Evolutionary conservation across 2,329 filamentous ascomycete genomes (phyloP).

Genomic region (Stachybotrys chartarum): DNA sequence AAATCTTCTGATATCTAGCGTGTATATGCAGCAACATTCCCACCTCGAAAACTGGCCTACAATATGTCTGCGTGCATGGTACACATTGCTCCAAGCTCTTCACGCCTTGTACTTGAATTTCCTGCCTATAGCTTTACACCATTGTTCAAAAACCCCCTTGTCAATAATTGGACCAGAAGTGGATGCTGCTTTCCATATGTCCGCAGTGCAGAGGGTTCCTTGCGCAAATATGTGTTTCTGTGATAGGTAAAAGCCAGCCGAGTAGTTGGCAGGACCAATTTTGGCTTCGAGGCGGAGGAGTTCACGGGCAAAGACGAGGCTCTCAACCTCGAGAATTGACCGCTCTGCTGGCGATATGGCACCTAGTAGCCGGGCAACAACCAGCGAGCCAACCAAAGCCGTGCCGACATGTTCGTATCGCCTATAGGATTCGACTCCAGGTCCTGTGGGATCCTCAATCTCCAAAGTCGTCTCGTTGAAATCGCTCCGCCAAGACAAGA

Average conservation of each 20-base stretch:
- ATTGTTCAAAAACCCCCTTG: not conserved
- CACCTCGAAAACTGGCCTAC: no score
- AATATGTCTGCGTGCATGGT: no score
- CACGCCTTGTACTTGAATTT: no score
- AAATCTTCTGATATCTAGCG: no score
- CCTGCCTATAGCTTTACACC: not conserved
- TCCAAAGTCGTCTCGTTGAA: not conserved
- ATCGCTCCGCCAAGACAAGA: not conserved
- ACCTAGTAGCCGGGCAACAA: not conserved
- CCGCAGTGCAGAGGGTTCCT: not conserved
- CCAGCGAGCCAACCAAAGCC: not conserved
- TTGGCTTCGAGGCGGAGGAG: not conserved
- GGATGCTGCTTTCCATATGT: not conserved
- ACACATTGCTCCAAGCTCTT: no score
- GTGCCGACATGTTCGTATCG: not conserved
- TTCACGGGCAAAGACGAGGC: not conserved
- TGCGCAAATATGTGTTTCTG: not conserved
- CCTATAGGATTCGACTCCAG: not conserved
- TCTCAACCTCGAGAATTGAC: not conserved
- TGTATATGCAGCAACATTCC: no score
- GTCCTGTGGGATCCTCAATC: not conserved
- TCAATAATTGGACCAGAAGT: not conserved
- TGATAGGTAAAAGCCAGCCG: not conserved
- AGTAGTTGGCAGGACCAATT: not conserved
- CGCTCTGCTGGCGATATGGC: not conserved